These are phyloP conservation scores for Daldinia bambusicola DNA, from an alignment of 495 filamentous ascomycete species.

Conservation along the genomic window DNA sequence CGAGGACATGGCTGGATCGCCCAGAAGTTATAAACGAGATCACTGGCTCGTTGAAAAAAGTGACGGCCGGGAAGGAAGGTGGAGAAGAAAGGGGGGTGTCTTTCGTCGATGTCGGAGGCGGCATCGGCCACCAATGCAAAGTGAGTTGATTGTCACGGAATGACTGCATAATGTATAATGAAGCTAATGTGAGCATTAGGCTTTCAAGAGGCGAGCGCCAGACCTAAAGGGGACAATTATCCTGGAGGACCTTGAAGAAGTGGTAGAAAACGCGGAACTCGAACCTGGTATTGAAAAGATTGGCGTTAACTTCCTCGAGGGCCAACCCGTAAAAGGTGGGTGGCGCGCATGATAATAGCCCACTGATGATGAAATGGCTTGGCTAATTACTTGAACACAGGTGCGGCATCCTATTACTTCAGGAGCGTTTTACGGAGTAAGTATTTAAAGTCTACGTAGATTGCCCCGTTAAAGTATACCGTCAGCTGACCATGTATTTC, in stretches of 20 bases:
- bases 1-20: constrained; percentile 32
- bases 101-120: constrained; percentile 66
- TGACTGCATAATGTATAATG: background rate
- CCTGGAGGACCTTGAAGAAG: constrained; percentile 63
- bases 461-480: background rate
- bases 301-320: constrained; percentile 61
- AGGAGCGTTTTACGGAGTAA: constrained; percentile 46
- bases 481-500: constrained; percentile 28
- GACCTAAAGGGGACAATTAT: constrained; percentile 58
- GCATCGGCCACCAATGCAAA: constrained; percentile 63
- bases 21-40: constrained; percentile 30
- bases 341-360: background rate
- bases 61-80: constrained; percentile 17
- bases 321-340: constrained; percentile 60
- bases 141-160: constrained; percentile 7
- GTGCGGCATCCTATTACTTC: constrained; percentile 53
- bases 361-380: background rate
- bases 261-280: constrained; percentile 44
- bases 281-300: constrained; percentile 60
- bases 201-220: constrained; percentile 57
- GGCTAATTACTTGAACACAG: constrained; percentile 18
- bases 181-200: constrained; percentile 34
- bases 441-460: background rate
- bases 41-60: constrained; percentile 24
- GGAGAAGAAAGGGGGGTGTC: constrained; percentile 36